Evolutionary conservation across 192 early-diverging fungal genomes (phyloP).

Genomic region (Coemansia biformis): DNA sequence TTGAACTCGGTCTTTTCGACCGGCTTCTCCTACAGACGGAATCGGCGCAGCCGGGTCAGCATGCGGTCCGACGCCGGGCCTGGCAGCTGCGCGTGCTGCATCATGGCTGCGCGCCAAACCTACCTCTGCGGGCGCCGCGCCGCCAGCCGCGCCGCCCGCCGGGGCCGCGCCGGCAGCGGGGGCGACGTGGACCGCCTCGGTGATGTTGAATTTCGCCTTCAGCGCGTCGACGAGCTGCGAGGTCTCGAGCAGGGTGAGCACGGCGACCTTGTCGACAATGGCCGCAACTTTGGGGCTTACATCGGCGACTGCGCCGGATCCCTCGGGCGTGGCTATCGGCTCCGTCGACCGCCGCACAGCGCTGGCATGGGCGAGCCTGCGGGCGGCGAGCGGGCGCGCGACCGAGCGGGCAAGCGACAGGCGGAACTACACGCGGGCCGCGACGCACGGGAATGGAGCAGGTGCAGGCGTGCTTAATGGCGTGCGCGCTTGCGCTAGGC

Average conservation of each 20-base stretch:
- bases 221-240: conserved; percentile 79
- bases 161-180: conserved; percentile 59
- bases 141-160: conserved; percentile 57
- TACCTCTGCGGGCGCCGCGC: conserved; percentile 63
- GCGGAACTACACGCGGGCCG: conserved; percentile 30
- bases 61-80: background rate
- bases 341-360: conserved; percentile 48
- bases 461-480: background rate
- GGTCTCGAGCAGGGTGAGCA: conserved; percentile 89
- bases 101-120: background rate
- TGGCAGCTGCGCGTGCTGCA: background rate
- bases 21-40: conserved; percentile 66
- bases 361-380: conserved; percentile 39
- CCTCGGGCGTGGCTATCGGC: conserved; percentile 61
- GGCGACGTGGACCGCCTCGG: conserved; percentile 81
- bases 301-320: conserved; percentile 43
- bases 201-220: conserved; percentile 85
- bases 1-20: conserved; percentile 91
- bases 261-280: conserved; percentile 89
- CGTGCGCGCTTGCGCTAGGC: no score
- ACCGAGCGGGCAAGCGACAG: conserved; percentile 32
- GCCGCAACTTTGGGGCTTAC: conserved; percentile 63
- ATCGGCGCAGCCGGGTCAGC: background rate
- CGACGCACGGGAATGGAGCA: no score
- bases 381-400: conserved; percentile 25